Evolutionary conservation across 176 grass and related monocot genomes (phyloP), one percentile per base, ranked within the genome.

Genomic region (Areca catechu): DNA sequence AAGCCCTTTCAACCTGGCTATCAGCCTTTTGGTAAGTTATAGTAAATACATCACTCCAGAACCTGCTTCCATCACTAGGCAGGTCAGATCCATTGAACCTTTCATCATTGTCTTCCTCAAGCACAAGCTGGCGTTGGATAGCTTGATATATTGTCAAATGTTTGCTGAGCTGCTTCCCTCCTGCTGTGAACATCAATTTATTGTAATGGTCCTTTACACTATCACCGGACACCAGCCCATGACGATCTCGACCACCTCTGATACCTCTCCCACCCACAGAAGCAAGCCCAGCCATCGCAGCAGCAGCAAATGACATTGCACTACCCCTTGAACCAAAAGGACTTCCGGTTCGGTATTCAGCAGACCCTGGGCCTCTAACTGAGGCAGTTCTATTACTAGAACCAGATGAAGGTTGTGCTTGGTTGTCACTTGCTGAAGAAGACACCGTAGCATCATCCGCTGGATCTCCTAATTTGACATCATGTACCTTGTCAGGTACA

Each of bases 1-100:
- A 69, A 22, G 70, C 55, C 70, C 71, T 88, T 27, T 79, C 72
- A 15, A 21, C 62, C 58, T 67, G 57, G 16, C 57, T 69, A 78
- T 86, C 90, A 82, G 82, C 82, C 66, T 95, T 95, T 63, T 95
- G 85, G 22, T 95, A 95, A 15, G 82, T 89, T 80, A 95, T 83
- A 18, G 90, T 89, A 59, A 89, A 95, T 58, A 95, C 56, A 77
- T 95, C 90, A 75, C 70, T 69, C 79, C 85, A 89, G 70, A 95
- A 82, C 56, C 69, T 66, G 56, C 61, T 89, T 50, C 81, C 89
- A 85, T 95, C 85, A 77, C 81, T 74, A 14, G 75, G 66, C 25
- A 86, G 24, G 72, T 86, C 85, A 43, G 79, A 72, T 58, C 79
- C 76, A 72, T 54, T 73, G 14, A 89, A 78, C 48, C 66, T 74